These are phyloP conservation scores for Pistacia atlantica DNA, from an alignment of 345 rosid genomes.

Conservation along the genomic window DNA sequence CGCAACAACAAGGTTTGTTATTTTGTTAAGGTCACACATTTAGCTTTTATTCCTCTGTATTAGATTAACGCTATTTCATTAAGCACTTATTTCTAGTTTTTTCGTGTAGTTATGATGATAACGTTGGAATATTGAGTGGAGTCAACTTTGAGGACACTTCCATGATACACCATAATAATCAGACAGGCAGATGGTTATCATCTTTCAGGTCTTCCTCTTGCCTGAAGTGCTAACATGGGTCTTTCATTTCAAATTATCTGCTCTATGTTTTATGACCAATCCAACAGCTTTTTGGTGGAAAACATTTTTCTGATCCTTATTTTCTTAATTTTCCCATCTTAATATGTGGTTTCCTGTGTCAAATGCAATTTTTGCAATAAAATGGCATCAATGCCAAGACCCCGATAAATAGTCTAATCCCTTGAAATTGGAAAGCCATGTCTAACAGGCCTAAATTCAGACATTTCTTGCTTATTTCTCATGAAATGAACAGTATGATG, in stretches of 20 bases:
- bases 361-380: neutral
- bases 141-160: constrained; percentile 45
- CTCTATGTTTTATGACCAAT: neutral
- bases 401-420: no score
- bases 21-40: neutral
- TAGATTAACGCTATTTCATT: neutral
- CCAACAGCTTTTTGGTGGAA: neutral
- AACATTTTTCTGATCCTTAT: neutral
- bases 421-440: no score
- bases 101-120: constrained; percentile 56
- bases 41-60: neutral
- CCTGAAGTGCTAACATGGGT: neutral
- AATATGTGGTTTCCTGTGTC: neutral
- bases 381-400: neutral
- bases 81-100: neutral
- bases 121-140: constrained; percentile 57
- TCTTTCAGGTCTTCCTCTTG: constrained; percentile 56
- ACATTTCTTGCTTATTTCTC: no score
- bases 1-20: constrained; percentile 73
- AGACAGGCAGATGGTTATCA: constrained; percentile 70
- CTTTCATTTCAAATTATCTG: neutral
- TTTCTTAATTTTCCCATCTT: neutral
- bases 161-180: constrained; percentile 58
- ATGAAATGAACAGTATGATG: neutral
- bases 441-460: no score